Conservation (phyloP, 2,329 filamentous ascomycete genomes). For the Alternaria conjuncta region DNA sequence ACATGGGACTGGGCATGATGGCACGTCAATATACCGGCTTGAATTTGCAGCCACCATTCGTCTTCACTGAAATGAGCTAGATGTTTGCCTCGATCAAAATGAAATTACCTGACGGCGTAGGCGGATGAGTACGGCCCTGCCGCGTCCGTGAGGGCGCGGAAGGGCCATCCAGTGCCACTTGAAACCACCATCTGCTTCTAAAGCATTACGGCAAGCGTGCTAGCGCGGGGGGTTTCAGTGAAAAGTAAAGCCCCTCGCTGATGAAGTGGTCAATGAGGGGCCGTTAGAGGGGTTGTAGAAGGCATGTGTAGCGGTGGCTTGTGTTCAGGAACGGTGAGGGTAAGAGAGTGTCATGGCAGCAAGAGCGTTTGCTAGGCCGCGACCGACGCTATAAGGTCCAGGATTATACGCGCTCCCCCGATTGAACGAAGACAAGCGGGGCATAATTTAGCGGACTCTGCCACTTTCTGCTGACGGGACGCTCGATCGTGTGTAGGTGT, state of each 20-base stretch:
- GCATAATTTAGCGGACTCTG: slow-evolving; percentile 19
- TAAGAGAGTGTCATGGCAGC: slow-evolving; percentile 14
- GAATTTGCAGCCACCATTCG: neutral
- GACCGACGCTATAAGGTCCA: slow-evolving; percentile 21
- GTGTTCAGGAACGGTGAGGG: slow-evolving; percentile 23
- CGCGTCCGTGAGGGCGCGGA: slow-evolving; percentile 29
- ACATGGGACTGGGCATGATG: neutral
- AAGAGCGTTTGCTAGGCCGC: slow-evolving; percentile 23
- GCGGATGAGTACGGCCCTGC: slow-evolving; percentile 29
- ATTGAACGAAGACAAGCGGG: slow-evolving; percentile 23
- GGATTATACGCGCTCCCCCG: slow-evolving; percentile 20
- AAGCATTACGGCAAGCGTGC: slow-evolving; percentile 40
- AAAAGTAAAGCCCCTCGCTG: slow-evolving; percentile 32
- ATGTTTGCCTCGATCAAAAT: slow-evolving; percentile 3
- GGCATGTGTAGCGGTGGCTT: slow-evolving; percentile 11
- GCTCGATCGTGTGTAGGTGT: slow-evolving; percentile 3
- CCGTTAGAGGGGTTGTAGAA: slow-evolving; percentile 2
- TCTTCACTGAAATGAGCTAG: slow-evolving; percentile 3
- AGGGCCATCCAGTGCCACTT: slow-evolving; percentile 30
- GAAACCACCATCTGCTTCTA: slow-evolving; percentile 44
- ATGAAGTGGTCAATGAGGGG: slow-evolving; percentile 15
- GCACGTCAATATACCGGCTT: neutral
- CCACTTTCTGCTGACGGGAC: slow-evolving; percentile 16
- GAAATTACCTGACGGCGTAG: slow-evolving; percentile 33
- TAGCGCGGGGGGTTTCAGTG: slow-evolving; percentile 42